These are phyloP conservation scores for Leptographium galeiforme DNA, from an alignment of 2,329 filamentous ascomycete species.

Conservation along the genomic window DNA sequence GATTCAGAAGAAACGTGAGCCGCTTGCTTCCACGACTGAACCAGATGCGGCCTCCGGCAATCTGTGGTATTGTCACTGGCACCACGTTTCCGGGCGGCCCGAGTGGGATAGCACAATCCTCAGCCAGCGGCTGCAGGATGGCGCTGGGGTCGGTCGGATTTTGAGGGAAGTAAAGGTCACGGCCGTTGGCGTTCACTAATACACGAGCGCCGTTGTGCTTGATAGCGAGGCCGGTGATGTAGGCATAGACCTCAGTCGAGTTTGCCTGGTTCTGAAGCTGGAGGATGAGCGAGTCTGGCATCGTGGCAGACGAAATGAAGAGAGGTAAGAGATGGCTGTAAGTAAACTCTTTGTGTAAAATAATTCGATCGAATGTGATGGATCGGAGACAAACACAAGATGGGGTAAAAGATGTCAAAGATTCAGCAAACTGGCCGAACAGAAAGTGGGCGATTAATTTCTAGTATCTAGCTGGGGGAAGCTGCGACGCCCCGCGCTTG, in stretches of 20 bases:
- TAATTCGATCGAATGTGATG: too few relatives aligned
- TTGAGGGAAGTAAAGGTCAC: constrained; percentile 41
- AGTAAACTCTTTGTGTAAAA: too few relatives aligned
- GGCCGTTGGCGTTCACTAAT: constrained; percentile 30
- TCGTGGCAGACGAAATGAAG: constrained; percentile 8
- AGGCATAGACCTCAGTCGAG: constrained; percentile 44
- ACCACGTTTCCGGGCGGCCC: constrained; percentile 40
- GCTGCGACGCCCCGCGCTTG: too few relatives aligned
- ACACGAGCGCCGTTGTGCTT: constrained; percentile 25
- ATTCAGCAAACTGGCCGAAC: too few relatives aligned
- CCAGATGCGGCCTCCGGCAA: constrained; percentile 52
- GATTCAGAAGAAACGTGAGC: constrained; percentile 51
- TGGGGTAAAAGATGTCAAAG: too few relatives aligned
- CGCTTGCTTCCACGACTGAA: constrained; percentile 39
- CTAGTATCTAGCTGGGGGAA: too few relatives aligned
- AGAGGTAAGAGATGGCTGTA: background rate
- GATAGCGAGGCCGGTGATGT: constrained; percentile 50
- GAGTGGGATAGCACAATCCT: constrained; percentile 46
- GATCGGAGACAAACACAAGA: too few relatives aligned
- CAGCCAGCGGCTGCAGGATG: constrained; percentile 34
- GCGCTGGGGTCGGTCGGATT: constrained; percentile 25
- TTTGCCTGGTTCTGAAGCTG: constrained; percentile 41
- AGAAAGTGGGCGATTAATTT: too few relatives aligned
- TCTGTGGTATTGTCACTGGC: constrained; percentile 44
- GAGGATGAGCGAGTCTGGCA: constrained; percentile 35